Base-by-base conservation (phyloP, 2,329 filamentous ascomycete species). In the Colletotrichum tanaceti region DNA sequence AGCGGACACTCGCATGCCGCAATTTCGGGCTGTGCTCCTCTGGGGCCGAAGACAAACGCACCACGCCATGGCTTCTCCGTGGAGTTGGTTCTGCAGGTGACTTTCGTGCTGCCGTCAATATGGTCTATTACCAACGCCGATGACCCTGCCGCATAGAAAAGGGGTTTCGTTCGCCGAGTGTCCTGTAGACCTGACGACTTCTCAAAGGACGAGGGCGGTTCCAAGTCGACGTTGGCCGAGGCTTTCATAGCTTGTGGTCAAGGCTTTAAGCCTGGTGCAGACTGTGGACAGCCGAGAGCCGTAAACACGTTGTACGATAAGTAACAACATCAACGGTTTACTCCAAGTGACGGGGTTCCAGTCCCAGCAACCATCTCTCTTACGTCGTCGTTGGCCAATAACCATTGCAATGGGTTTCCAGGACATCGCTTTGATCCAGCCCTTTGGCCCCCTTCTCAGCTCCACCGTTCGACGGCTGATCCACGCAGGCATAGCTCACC, bases 1-100 rank as follows among this genome's bases (percentile, higher is more conserved):
- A 39, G 28, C 32, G 66, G 66, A 41, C 54, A 50, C 50, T 66
- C 61, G 66, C 62, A 61, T 68, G 14, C 57, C 52, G 50, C 62
- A 55, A 61, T 65, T 38, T 43, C 39, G 50, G 20, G 44, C 10
- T 47, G 14, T 9, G 14, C 5, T 41, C 1, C 13, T 38, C 28
- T 58, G 43, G 41, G 22, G 3, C 18, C 3, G 22, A 14, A 22
- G 28, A 20, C 13, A 13, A 35, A 5, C 49, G 32, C n/a, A n/a
- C 28, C 18, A 38, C n/a, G 49, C 32, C 18, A 6, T 14, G 28
- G 4, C 18, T 14, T 20, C 50, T 38, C 50, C 6, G 28, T n/a
- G 6, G n/a, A 22, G 11, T 10, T 5, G 32, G 13, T 53, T 53
- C 18, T 16, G 32, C 6, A 2, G 32, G n/a, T 18, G 32, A n/a